Conservation (phyloP, 495 filamentous ascomycete genomes). For the Aspergillus bridgeri region DNA sequence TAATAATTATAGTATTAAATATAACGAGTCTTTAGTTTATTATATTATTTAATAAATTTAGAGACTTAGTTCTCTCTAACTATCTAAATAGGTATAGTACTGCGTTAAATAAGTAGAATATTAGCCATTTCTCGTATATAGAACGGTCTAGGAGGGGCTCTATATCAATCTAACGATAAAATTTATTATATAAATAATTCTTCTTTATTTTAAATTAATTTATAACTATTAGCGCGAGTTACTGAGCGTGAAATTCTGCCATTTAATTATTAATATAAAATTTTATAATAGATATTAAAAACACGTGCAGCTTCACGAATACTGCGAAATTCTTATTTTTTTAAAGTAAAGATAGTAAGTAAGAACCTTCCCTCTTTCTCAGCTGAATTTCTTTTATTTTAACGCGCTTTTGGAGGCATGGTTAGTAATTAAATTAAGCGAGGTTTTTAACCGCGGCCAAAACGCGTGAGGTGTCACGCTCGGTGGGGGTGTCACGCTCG, state of each 20-base stretch:
- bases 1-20: not conserved
- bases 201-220: not conserved
- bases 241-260: not conserved
- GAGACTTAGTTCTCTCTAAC: too few relatives aligned
- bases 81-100: too few relatives aligned
- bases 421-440: not conserved
- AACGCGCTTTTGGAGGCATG: not conserved
- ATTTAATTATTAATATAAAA: not conserved
- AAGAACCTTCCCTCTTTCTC: not conserved
- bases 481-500: too few relatives aligned
- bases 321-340: constrained; percentile 15
- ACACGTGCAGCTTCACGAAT: constrained; percentile 13
- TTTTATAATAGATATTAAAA: constrained; percentile 4
- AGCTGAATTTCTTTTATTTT: not conserved
- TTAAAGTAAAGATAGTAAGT: not conserved
- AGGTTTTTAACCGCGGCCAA: too few relatives aligned
- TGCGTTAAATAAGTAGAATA: too few relatives aligned
- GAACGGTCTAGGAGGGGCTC: too few relatives aligned
- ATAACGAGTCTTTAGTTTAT: too few relatives aligned
- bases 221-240: not conserved
- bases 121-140: too few relatives aligned
- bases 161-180: too few relatives aligned
- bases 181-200: not conserved
- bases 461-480: too few relatives aligned
- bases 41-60: constrained; percentile 1